phyloP scores from a whole-genome alignment of 2,329 filamentous ascomycete species.

The Scedosporium boydii region DNA sequence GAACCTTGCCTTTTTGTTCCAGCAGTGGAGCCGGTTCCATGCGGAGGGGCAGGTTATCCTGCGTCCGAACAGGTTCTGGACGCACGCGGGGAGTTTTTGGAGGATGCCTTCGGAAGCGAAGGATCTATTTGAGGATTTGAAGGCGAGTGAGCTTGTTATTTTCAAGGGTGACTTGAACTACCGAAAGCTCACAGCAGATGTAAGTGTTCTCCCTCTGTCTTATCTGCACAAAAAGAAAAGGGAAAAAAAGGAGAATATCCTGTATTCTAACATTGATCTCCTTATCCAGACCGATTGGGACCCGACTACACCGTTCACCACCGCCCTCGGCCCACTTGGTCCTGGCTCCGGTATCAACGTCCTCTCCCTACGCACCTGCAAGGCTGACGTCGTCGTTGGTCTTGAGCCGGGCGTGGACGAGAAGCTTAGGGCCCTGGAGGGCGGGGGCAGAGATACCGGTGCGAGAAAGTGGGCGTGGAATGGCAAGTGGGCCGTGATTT shows the following conservation, averaged over 20 bases:
- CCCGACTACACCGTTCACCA: conserved; percentile 73
- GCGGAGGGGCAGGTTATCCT: conserved; percentile 75
- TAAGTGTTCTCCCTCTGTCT: conserved; percentile 31
- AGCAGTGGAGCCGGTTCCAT: conserved; percentile 71
- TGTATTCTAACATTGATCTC: neutral
- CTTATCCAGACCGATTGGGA: conserved; percentile 61
- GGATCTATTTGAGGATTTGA: conserved; percentile 65
- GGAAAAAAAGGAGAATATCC: neutral
- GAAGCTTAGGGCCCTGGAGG: conserved; percentile 57
- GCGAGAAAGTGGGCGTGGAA: conserved; percentile 87
- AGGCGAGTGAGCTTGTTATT: conserved; percentile 75
- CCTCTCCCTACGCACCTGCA: conserved; percentile 84
- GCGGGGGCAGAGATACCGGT: conserved; percentile 60
- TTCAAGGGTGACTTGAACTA: conserved; percentile 99
- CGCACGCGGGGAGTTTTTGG: conserved; percentile 80
- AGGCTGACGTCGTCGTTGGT: conserved; percentile 91
- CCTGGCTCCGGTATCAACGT: conserved; percentile 73
- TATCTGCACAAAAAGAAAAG: no score
- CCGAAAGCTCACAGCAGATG: conserved; percentile 82
- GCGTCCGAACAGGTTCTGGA: conserved; percentile 87
- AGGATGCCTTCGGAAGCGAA: conserved; percentile 61
- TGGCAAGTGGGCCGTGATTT: conserved; percentile 94
- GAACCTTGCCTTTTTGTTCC: conserved; percentile 68
- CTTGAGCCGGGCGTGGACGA: conserved; percentile 77
- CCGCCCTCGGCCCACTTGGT: conserved; percentile 80